A percentile compares a stretch with the other conserved stretches of the same genome.
These are phyloP conservation scores for Kwoniella pini DNA, from an alignment of 768 basidiomycete genomes.

Conservation along the genomic window DNA sequence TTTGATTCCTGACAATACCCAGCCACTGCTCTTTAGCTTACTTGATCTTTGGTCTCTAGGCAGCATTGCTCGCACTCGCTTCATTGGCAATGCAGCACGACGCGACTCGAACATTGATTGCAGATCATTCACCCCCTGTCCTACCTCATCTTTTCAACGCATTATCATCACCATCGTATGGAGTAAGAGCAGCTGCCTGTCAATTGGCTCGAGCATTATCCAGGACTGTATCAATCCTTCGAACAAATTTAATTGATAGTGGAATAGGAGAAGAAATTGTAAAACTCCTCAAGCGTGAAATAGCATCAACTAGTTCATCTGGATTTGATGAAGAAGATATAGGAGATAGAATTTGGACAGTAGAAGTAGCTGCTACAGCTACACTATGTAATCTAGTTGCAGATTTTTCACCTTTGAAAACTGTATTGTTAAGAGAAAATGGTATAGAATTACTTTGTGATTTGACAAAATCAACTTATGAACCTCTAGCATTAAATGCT, in stretches of 20 bases:
- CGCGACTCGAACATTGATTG: constrained; percentile 68
- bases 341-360: constrained; percentile 68
- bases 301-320: constrained; percentile 19
- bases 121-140: constrained; percentile 62
- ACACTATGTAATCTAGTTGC: constrained; percentile 83
- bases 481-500: constrained; percentile 66
- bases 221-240: constrained; percentile 73
- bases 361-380: constrained; percentile 68
- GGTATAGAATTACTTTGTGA: constrained; percentile 67
- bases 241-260: constrained; percentile 81
- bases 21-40: not conserved
- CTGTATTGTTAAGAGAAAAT: constrained; percentile 71
- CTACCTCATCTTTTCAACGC: constrained; percentile 62
- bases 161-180: constrained; percentile 66
- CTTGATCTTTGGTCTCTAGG: constrained; percentile 57
- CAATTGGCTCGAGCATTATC: constrained; percentile 80
- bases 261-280: constrained; percentile 74
- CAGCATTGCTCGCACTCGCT: constrained; percentile 71
- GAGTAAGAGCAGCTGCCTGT: constrained; percentile 81
- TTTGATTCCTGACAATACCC: not conserved
- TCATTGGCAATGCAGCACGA: constrained; percentile 72
- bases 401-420: constrained; percentile 77
- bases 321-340: constrained; percentile 15
- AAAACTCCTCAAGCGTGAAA: constrained; percentile 58
- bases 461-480: constrained; percentile 62